Conservation (phyloP, 1,139 yeast genomes). For the Kurtzmaniella quercitrusa region DNA sequence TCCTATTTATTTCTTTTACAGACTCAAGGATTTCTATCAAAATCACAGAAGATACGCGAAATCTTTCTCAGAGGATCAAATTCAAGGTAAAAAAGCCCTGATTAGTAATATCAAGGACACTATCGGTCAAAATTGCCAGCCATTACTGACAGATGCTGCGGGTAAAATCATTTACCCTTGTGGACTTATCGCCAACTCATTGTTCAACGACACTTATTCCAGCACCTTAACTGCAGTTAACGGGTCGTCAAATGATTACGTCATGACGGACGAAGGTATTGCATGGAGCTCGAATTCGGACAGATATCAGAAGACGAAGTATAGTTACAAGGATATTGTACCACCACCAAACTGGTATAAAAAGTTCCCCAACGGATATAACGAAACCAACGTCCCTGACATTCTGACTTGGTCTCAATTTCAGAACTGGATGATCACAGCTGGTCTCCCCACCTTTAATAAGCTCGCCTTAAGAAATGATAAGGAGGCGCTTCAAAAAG, state of each 20-base stretch:
- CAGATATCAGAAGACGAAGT: conserved; percentile 57
- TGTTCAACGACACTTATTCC: conserved; percentile 65
- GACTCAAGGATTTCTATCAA: conserved; percentile 79
- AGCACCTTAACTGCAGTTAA: conserved; percentile 38
- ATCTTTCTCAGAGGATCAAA: conserved; percentile 86
- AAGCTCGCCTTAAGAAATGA: conserved; percentile 82
- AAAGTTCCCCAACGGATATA: conserved; percentile 67
- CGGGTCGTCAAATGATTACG: conserved; percentile 39
- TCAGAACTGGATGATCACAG: conserved; percentile 97
- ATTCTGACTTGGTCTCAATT: conserved; percentile 60
- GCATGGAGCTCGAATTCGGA: conserved; percentile 65
- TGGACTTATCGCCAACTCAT: conserved; percentile 73
- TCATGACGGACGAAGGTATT: conserved; percentile 52
- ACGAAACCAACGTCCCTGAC: conserved; percentile 59
- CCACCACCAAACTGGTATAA: conserved; percentile 80
- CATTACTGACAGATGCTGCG: conserved; percentile 51
- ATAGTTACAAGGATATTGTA: conserved; percentile 54
- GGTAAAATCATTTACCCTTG: conserved; percentile 67
- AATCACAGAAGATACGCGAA: conserved; percentile 93
- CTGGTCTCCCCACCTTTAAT: conserved; percentile 83
- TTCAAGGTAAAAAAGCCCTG: conserved; percentile 70
- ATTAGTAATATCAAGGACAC: conserved; percentile 55
- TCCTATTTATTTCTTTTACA: conserved; percentile 77
- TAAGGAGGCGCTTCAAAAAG: conserved; percentile 52
- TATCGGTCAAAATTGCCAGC: conserved; percentile 84